Base-by-base conservation (phyloP, 2,329 filamentous ascomycete species). In the Penicillium sclerotigenum region DNA sequence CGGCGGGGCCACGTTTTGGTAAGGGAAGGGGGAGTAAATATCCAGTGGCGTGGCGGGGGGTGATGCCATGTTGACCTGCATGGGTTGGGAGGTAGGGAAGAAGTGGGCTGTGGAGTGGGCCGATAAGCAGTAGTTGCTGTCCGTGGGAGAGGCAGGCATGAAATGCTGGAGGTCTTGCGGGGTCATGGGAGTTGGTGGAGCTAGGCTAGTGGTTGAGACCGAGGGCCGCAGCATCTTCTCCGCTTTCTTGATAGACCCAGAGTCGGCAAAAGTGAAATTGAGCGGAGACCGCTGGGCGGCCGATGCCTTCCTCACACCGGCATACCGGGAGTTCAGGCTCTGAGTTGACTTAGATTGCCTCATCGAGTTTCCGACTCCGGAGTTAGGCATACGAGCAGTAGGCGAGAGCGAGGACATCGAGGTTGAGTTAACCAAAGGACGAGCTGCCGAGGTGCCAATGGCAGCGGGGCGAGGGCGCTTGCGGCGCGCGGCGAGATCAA, bases 241-340 rank as follows among this genome's bases (percentile, higher is more conserved):
- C 10, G 70, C 64, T 56, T 70, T 75, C 54, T 70, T 70, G 58
- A 73, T 65, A 33, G 68, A 68, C 18, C 72, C 74, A 7, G 74
- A 66, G 49, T 80, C 77, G n/a, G 75, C 68, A 60, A 79, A 79
- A 6, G 70, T 75, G 47, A 78, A 70, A 43, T 75, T 77, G 34
- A 79, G 66, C 22, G 78, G 78, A n/a, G 78, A 80, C 28, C 76
- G 71, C 48, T 79, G 78, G 43, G 75, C 69, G 40, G 73, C 72
- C 22, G 75, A 77, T 6, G 73, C 66, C 61, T 80, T 80, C 20
- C 78, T 69, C 28, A 80, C 71, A 47, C 78, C 77, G 0, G 76
- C 74, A 61, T 77, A 79, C 33, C 74, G 69, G 46, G 75, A 70
- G 61, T 75, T 75, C 9, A 79, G 70, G 56, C 70, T 73, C 56